Conservation (phyloP, 345 rosid species). For the Brassica napus region DNA sequence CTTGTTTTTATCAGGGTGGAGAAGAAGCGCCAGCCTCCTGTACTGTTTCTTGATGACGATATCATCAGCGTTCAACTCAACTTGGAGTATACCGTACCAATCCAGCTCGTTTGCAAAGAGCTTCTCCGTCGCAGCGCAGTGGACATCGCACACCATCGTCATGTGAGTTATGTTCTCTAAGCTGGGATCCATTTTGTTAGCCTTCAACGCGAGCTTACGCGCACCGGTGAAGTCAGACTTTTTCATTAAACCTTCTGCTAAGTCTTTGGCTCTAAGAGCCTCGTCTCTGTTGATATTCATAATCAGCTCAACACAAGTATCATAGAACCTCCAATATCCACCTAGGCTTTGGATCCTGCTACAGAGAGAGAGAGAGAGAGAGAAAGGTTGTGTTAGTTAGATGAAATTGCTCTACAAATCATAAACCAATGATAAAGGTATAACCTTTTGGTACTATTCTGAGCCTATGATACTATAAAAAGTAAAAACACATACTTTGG, state of each 20-base stretch:
- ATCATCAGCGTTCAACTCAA: conserved; percentile 65
- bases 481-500: background rate
- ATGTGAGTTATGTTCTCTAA: conserved; percentile 75
- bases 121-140: conserved; percentile 68
- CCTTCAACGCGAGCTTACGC: conserved; percentile 62
- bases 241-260: conserved; percentile 73
- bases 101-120: conserved; percentile 70
- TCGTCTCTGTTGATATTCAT: conserved; percentile 92
- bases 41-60: conserved; percentile 78
- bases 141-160: conserved; percentile 88
- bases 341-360: conserved; percentile 17
- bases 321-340: conserved; percentile 10
- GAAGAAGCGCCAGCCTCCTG: conserved; percentile 76
- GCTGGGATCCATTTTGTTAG: conserved; percentile 59
- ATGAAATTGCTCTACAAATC: background rate
- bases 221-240: conserved; percentile 61
- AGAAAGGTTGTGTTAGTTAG: background rate
- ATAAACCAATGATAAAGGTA: background rate
- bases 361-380: background rate
- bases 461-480: background rate
- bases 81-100: conserved; percentile 90
- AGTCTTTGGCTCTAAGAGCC: conserved; percentile 74
- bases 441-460: background rate
- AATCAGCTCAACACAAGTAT: conserved; percentile 18
- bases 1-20: conserved; percentile 96